Conservation (phyloP, 73 alveolate genomes). For the Paraurostyla sp. region DNA sequence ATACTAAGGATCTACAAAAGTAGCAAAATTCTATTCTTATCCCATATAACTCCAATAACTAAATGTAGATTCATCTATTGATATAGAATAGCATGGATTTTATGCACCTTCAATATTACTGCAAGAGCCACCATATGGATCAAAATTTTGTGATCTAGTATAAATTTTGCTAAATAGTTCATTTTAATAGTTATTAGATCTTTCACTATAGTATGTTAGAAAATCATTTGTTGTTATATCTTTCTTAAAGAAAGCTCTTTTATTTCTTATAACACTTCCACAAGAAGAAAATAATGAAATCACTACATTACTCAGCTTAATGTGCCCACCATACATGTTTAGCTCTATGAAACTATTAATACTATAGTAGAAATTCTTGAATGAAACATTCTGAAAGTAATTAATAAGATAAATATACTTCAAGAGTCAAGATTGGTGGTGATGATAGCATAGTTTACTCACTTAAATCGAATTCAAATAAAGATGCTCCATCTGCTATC, state of each 20-base stretch:
- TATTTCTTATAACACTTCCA: slow-evolving; percentile 25
- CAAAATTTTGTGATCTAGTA: background rate
- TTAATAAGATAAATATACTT: background rate
- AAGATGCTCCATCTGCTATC: background rate
- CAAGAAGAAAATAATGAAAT: background rate
- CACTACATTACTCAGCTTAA: background rate
- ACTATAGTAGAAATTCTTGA: background rate
- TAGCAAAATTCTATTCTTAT: background rate
- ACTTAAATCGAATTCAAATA: background rate
- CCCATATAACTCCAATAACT: background rate
- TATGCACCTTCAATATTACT: background rate
- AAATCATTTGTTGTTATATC: background rate
- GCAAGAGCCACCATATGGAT: background rate
- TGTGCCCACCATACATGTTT: background rate
- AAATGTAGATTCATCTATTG: background rate
- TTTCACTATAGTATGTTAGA: background rate
- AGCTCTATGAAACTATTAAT: background rate
- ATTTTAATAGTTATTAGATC: slow-evolving; percentile 4
- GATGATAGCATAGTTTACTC: background rate
- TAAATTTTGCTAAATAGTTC: background rate
- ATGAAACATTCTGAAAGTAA: background rate
- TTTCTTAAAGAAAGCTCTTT: background rate
- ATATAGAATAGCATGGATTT: background rate
- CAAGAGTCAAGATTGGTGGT: background rate
- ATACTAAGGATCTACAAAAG: background rate